Evolutionary conservation across 2,329 filamentous ascomycete genomes (phyloP), one percentile per base, ranked within the genome.

Genomic region (Akanthomyces muscarius): DNA sequence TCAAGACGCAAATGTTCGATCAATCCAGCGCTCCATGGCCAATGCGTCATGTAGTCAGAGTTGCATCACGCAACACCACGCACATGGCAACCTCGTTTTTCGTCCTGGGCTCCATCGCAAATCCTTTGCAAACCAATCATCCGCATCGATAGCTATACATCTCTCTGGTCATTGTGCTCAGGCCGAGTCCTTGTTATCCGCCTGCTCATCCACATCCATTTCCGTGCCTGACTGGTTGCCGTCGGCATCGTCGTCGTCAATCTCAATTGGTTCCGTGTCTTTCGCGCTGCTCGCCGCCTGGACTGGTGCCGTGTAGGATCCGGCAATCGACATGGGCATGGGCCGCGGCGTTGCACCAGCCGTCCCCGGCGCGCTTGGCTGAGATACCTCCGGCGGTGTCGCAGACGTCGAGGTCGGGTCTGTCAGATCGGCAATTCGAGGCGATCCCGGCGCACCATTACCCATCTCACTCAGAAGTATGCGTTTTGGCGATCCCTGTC

Each of bases 311-410:
- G 52, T 62, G 44, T 62, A 56, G 14, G 60, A 62, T 6, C 60
- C 60, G 8, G 60, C 60, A 18, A 62, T 62, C 3, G 51, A 56
- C 60, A 62, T 62, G 30, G 60, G 60, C 23, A 56, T 5, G n/a
- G 58, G 47, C 47, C 45, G 45, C 21, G 42, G 4, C n/a, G 18
- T 16, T n/a, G 25, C 41, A 13, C 42, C 28, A 33, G 48, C 16
- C 14, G 16, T 4, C 18, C 4, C 16, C 33, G 13, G 30, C 30
- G 18, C 16, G 21, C 11, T 16, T 38, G 53, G 25, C 14, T 25
- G 23, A 25, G 45, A 48, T 16, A 28, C 7, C 45, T 28, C 45
- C 45, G 45, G 45, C 14, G 14, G 28, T 4, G 45, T 25, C 23
- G 7, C 18, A 36, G 33, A 36, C 48, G 28, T 51, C 18, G 48